Conservation (phyloP, 257 asterid species). For the Solanum lignicaule region DNA sequence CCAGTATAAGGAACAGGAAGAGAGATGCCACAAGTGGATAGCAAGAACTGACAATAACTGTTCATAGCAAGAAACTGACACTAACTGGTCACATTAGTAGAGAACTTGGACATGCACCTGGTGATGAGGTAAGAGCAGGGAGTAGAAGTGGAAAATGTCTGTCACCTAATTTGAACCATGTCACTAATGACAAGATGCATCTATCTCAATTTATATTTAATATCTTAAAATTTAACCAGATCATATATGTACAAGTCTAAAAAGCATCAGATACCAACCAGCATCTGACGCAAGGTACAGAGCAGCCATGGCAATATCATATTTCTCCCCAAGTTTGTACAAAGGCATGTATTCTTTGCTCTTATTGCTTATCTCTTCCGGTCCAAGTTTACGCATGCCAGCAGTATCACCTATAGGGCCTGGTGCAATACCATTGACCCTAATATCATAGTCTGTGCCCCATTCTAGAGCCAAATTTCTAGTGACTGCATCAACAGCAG, state of each 20-base stretch:
- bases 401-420: constrained; percentile 79
- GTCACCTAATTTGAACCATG: not conserved
- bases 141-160: not conserved
- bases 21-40: not conserved
- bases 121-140: not conserved
- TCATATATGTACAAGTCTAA: not conserved
- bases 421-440: constrained; percentile 85
- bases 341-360: constrained; percentile 38
- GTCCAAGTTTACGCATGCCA: constrained; percentile 67
- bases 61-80: not conserved
- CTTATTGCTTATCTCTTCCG: constrained; percentile 44
- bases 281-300: constrained; percentile 79
- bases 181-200: not conserved
- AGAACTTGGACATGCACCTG: not conserved
- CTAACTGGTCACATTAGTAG: not conserved
- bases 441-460: constrained; percentile 79
- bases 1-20: not conserved
- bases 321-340: constrained; percentile 68
- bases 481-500: constrained; percentile 75
- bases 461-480: constrained; percentile 83
- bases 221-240: not conserved
- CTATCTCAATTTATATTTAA: not conserved
- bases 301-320: constrained; percentile 95
- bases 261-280: constrained; percentile 33
- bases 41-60: not conserved